These are phyloP conservation scores for Solanum chacoense DNA, from an alignment of 305 asterid genomes.

Conservation along the genomic window DNA sequence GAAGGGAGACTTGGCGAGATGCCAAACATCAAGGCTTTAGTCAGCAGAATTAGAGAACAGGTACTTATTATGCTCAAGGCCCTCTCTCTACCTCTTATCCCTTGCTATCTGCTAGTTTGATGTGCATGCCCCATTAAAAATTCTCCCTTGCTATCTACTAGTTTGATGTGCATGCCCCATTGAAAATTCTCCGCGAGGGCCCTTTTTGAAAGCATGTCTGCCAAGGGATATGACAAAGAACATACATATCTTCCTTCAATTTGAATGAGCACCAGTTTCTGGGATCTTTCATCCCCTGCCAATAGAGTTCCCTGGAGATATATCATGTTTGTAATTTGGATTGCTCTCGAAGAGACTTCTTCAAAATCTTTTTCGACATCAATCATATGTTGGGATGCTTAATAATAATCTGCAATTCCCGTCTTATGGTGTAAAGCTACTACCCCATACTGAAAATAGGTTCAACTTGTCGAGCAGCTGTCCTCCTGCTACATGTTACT, in stretches of 20 bases:
- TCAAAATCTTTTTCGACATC: background rate
- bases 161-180: background rate
- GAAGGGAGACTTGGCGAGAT: constrained; percentile 23
- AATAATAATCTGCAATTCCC: background rate
- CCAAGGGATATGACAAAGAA: background rate
- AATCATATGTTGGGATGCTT: background rate
- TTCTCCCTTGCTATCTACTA: background rate
- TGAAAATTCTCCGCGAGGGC: background rate
- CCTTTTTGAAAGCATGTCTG: background rate
- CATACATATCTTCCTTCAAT: background rate
- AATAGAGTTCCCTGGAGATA: background rate
- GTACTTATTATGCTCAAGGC: constrained; percentile 13
- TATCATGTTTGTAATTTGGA: background rate
- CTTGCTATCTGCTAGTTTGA: background rate
- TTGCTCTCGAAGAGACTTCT: background rate
- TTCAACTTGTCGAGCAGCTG: background rate
- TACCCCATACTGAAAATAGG: background rate
- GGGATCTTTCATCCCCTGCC: background rate
- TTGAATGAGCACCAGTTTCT: background rate
- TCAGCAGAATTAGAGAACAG: constrained; percentile 53
- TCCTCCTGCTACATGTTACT: background rate
- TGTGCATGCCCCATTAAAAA: background rate
- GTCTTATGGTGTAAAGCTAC: background rate
- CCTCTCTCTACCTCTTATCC: background rate
- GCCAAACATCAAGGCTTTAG: constrained; percentile 38